Evolutionary conservation across 306 rosid genomes (phyloP), one percentile per base, ranked within the genome.

Genomic region (Potentilla sterilis): DNA sequence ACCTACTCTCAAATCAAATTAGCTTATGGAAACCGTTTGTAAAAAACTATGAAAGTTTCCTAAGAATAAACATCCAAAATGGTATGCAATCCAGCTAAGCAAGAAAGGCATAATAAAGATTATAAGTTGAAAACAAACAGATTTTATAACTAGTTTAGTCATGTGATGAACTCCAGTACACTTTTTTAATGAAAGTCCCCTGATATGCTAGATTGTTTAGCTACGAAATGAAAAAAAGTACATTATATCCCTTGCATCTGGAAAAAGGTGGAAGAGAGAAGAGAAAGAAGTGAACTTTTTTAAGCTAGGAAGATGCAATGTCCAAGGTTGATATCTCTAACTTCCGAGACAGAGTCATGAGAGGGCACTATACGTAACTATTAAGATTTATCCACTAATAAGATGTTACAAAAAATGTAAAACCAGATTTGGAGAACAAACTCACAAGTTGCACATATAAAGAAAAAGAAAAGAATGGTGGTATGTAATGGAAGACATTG

Each of bases 1-100:
- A 85, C 85, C 83, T 85, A 42, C 40, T 65, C 63, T 59, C 76
- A 40, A 47, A 75, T 7, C 32, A 14, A 54, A 38, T 43, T 15
- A 79, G 37, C 22, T 43, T 21, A 55, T 28, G 24, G 61, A 11
- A 65, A 41, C 52, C 18, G 12, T 73, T 43, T 35, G 19, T 37
- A 18, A 46, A 37, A 11, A 43, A 55, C 18, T 52, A 18, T 48
- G 28, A 28, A 68, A 32, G n/a, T 24, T 46, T 44, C 8, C 57
- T 21, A 69, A 16, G 11, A 34, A 24, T 38, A 67, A 67, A 24
- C 71, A 67, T n/a, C 48, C 51, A 67, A 67, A 4, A 35, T 6
- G 24, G 19, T 11, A 14, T 41, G 22, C 49, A 67, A 41, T 47
- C n/a, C 5, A 28, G 28, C 28, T 28, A 28, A 28, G 0, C 68